Percentiles rank a stretch among this genome's conserved stretches.
Evolutionary conservation across 2,329 filamentous ascomycete species (phyloP).

Genomic region (Ceratocystis smalleyi): DNA sequence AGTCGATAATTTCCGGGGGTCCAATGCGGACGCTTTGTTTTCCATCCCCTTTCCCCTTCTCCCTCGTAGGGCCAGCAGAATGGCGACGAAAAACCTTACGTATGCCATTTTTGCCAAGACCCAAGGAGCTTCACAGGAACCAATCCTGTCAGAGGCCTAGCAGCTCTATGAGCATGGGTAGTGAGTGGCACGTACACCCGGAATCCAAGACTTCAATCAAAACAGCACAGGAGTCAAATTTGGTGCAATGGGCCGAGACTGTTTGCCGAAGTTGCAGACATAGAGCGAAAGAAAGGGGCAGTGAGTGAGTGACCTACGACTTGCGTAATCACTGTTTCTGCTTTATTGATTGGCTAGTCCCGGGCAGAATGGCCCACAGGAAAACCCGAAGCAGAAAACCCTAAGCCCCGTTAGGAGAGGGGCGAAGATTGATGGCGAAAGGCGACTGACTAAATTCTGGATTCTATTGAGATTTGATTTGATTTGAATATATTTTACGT

Average conservation of each 20-base stretch:
- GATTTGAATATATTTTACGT: no score
- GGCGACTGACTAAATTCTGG: no score
- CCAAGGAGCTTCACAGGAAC: neutral
- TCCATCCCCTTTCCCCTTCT: neutral
- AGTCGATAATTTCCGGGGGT: neutral
- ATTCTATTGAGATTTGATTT: no score
- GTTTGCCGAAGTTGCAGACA: no score
- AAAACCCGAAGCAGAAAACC: neutral
- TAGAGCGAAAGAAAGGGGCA: neutral
- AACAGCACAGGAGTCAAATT: no score
- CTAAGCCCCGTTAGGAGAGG: neutral
- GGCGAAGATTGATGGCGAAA: no score
- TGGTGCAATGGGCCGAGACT: no score
- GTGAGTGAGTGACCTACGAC: neutral
- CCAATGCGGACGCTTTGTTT: neutral
- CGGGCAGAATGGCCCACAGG: neutral
- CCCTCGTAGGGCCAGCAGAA: neutral
- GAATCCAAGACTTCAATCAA: no score
- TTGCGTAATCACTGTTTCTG: neutral
- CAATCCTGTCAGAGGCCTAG: neutral
- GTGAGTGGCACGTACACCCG: neutral
- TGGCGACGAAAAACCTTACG: neutral
- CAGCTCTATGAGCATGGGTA: neutral
- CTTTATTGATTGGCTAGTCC: neutral
- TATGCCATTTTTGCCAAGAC: constrained; percentile 1